phyloP scores from a whole-genome alignment of 2,329 filamentous ascomycete species.

The Sporothrix globosa region DNA sequence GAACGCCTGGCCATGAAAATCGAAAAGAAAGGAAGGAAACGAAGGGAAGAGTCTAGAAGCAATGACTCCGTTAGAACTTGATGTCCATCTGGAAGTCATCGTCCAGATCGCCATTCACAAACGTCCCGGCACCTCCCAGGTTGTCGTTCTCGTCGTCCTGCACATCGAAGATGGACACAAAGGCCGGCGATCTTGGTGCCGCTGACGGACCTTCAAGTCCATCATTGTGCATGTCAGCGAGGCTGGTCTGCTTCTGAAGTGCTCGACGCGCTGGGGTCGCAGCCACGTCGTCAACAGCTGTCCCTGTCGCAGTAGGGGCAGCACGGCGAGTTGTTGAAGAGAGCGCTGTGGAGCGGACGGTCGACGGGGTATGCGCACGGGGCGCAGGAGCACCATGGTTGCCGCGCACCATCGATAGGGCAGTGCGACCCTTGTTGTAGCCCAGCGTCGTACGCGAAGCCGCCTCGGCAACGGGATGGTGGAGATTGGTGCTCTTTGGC shows the following conservation, averaged over 20 bases:
- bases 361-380: constrained; percentile 44
- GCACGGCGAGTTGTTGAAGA: background rate
- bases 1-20: constrained; percentile 17
- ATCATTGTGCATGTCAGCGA: constrained; percentile 28
- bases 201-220: constrained; percentile 38
- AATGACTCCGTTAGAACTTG: constrained; percentile 34
- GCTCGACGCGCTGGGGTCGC: background rate
- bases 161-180: constrained; percentile 61
- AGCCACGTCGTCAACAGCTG: background rate
- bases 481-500: constrained; percentile 24
- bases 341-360: background rate
- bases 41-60: constrained; percentile 2
- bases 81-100: constrained; percentile 62
- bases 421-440: constrained; percentile 74
- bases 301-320: background rate
- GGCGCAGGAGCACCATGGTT: constrained; percentile 35
- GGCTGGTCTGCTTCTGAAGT: constrained; percentile 2
- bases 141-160: constrained; percentile 53
- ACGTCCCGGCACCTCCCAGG: constrained; percentile 42
- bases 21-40: constrained; percentile 6
- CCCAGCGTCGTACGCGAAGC: constrained; percentile 82
- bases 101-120: constrained; percentile 51
- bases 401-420: constrained; percentile 52
- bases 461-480: constrained; percentile 54
- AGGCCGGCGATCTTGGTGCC: constrained; percentile 52